These are phyloP conservation scores for Rhododendron williamsianum DNA, from an alignment of 148 eudicot species.

Conservation along the genomic window DNA sequence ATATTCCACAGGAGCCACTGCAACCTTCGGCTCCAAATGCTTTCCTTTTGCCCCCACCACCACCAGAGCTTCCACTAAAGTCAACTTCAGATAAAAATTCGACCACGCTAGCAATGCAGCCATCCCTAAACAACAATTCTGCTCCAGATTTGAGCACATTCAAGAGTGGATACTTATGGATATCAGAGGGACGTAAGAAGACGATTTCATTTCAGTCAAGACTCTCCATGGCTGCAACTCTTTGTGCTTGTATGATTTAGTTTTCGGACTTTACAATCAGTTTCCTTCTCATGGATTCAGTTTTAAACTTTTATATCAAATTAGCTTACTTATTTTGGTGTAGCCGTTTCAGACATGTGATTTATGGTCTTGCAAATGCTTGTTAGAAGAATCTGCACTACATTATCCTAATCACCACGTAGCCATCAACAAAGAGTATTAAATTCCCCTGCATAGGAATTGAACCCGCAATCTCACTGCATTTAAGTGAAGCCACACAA, in stretches of 20 bases:
- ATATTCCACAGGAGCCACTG: not conserved
- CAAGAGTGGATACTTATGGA: not conserved
- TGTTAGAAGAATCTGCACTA: too few relatives aligned
- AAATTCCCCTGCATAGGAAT: not conserved
- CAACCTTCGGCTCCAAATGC: slow-evolving; percentile 4
- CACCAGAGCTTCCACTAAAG: slow-evolving; percentile 11
- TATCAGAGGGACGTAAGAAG: slow-evolving; percentile 5
- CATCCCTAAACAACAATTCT: not conserved
- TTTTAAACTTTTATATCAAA: not conserved
- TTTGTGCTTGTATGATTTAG: not conserved
- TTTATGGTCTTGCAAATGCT: not conserved
- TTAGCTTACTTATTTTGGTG: not conserved
- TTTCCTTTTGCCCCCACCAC: slow-evolving; percentile 6
- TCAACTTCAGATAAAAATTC: slow-evolving; percentile 5
- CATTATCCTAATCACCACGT: not conserved
- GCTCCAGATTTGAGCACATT: not conserved
- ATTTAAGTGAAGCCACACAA: not conserved
- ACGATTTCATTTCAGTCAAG: not conserved
- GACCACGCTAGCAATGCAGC: not conserved
- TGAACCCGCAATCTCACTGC: not conserved
- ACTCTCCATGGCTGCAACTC: not conserved
- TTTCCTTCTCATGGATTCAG: not conserved
- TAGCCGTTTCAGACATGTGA: not conserved
- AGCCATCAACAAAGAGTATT: not conserved
- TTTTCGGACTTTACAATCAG: not conserved